These are phyloP conservation scores for Linum usitatissimum DNA, from an alignment of 345 rosid species.

Conservation along the genomic window DNA sequence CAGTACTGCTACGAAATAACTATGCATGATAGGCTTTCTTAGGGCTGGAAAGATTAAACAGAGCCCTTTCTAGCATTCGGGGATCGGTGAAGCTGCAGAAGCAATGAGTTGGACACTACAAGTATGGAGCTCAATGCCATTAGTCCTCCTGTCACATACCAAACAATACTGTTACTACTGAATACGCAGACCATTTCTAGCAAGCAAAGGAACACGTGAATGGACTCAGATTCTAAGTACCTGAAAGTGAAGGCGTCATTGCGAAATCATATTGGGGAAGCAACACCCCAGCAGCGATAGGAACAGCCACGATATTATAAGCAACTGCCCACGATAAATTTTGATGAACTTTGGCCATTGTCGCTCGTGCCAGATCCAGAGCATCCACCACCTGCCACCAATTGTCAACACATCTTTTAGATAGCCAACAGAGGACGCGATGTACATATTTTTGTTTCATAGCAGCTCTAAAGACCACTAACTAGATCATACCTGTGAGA, in stretches of 20 bases:
- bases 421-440: background rate
- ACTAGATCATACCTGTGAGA: constrained; percentile 53
- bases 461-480: background rate
- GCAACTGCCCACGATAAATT: constrained; percentile 85
- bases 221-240: constrained; percentile 19
- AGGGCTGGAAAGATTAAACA: background rate
- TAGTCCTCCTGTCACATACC: constrained; percentile 52
- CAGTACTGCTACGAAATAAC: no score
- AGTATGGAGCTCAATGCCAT: constrained; percentile 91
- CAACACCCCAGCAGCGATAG: constrained; percentile 78
- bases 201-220: no score
- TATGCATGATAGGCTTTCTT: no score
- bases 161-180: background rate
- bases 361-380: constrained; percentile 70
- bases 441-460: no score
- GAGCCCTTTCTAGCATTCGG: constrained; percentile 17
- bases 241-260: constrained; percentile 91
- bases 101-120: constrained; percentile 79
- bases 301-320: constrained; percentile 68
- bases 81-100: constrained; percentile 48
- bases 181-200: no score
- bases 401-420: background rate
- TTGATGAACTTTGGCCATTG: constrained; percentile 85
- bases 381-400: constrained; percentile 66
- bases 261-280: constrained; percentile 81